Evolutionary conservation across 305 asterid genomes (phyloP), one percentile per base, ranked within the genome.

Genomic region (Solanum hybrid): DNA sequence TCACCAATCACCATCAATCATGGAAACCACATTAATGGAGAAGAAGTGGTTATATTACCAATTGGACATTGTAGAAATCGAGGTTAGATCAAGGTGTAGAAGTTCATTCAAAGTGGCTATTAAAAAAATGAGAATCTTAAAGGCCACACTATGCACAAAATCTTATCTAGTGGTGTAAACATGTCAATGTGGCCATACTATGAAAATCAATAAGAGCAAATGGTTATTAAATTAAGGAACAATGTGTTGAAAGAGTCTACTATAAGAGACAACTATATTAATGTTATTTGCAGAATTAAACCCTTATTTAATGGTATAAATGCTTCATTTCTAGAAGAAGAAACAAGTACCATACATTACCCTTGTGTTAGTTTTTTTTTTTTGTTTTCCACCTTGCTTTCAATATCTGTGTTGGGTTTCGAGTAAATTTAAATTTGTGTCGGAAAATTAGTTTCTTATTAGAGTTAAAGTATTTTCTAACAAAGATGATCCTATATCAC

Each of bases 41-140:
- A 42, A 81, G 87, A 82, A 82, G 27, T 82, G 72, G 72, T 10
- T 80, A 80, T 80, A 27, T 26, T 38, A 16, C 5, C 14, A 81
- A 29, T 82, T 29, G 73, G 38, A 82, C 16, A 5, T 82, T 10
- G 87, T 22, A 32, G 87, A 85, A 85, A 26, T 8, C 87, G 31
- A 85, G 87, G 87, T 85, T 85, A 31, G 87, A 85, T 85, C 87
- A 85, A 85, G 22, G n/a, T 84, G 38, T 85, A 56, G 31, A 56
- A 85, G 32, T 56, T 56, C 75, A 84, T 84, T 51, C 37, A 51
- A 51, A 7, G 86, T 16, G 16, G 29, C 75, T 20, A 37, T 32
- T 3, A 29, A 85, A 51, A 29, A 84, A 31, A 56, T 85, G 5
- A 56, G 35, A 17, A 29, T 51, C 14, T 17, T 5, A 5, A 82